phyloP scores from a whole-genome alignment of 139 green algal species.

The Chlorella sorokiniana region DNA sequence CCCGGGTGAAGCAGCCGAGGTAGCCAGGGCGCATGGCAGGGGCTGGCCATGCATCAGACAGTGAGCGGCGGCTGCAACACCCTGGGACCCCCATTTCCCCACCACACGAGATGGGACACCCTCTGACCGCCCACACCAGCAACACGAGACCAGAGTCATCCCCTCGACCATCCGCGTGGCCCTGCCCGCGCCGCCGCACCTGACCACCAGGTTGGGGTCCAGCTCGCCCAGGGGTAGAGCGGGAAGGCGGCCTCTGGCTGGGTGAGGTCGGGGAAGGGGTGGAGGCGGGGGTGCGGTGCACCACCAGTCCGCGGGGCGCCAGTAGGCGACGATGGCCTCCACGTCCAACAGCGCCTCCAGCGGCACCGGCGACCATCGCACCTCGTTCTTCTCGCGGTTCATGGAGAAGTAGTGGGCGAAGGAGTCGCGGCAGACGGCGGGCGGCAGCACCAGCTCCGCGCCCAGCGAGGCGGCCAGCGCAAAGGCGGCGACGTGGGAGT shows the following conservation, averaged over 20 bases:
- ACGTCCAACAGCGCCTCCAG: constrained; percentile 62
- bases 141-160: no score
- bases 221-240: constrained; percentile 27
- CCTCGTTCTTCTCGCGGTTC: constrained; percentile 67
- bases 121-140: no score
- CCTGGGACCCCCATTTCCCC: no score
- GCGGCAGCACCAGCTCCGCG: constrained; percentile 65
- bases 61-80: no score
- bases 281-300: constrained; percentile 50
- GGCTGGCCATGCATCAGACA: no score
- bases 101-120: no score
- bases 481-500: constrained; percentile 70
- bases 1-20: no score
- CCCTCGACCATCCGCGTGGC: no score
- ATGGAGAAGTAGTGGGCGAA: constrained; percentile 69
- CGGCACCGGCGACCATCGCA: constrained; percentile 59
- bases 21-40: no score
- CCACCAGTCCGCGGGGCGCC: constrained; percentile 40
- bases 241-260: constrained; percentile 36
- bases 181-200: neutral
- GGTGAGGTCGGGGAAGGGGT: constrained; percentile 41
- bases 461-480: constrained; percentile 59
- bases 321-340: constrained; percentile 50
- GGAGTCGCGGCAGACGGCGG: constrained; percentile 61
- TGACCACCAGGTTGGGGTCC: constrained; percentile 27